phyloP scores from a whole-genome alignment of 1,284 basidiomycete genomes.

The Malassezia globosa region DNA sequence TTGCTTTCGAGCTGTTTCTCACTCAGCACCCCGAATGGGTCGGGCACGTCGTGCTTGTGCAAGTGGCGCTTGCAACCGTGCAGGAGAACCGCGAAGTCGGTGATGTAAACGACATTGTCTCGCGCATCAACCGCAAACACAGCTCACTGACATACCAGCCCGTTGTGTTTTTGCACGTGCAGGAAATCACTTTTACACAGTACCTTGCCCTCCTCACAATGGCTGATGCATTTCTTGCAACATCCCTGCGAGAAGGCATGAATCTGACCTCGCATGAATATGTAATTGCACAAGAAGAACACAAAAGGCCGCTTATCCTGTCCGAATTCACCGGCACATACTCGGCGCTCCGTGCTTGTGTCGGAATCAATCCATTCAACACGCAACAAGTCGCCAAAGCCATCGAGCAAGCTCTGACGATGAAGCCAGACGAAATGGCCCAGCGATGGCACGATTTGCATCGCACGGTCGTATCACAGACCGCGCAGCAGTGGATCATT shows the following conservation, averaged over 20 bases:
- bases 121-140: conserved; percentile 70
- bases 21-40: conserved; percentile 66
- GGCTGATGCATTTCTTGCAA: conserved; percentile 76
- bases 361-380: conserved; percentile 61
- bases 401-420: conserved; percentile 63
- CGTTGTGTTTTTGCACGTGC: conserved; percentile 72
- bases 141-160: conserved; percentile 75
- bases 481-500: conserved; percentile 69
- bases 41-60: conserved; percentile 69
- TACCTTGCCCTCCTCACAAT: conserved; percentile 70
- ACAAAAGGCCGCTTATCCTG: conserved; percentile 61
- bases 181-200: conserved; percentile 73
- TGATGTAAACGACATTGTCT: conserved; percentile 63
- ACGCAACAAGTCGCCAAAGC: conserved; percentile 54
- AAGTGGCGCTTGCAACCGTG: conserved; percentile 72
- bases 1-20: conserved; percentile 71
- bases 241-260: conserved; percentile 75
- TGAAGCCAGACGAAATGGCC: conserved; percentile 61
- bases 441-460: conserved; percentile 75
- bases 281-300: conserved; percentile 55
- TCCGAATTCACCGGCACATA: conserved; percentile 71
- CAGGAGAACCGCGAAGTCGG: conserved; percentile 64
- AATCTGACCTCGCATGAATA: conserved; percentile 70
- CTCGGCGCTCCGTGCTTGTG: conserved; percentile 71
- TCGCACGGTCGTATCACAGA: conserved; percentile 73